Evolutionary conservation across 495 filamentous ascomycete species (phyloP), one percentile per base, ranked within the genome.

Genomic region (Endocarpon pusillum): DNA sequence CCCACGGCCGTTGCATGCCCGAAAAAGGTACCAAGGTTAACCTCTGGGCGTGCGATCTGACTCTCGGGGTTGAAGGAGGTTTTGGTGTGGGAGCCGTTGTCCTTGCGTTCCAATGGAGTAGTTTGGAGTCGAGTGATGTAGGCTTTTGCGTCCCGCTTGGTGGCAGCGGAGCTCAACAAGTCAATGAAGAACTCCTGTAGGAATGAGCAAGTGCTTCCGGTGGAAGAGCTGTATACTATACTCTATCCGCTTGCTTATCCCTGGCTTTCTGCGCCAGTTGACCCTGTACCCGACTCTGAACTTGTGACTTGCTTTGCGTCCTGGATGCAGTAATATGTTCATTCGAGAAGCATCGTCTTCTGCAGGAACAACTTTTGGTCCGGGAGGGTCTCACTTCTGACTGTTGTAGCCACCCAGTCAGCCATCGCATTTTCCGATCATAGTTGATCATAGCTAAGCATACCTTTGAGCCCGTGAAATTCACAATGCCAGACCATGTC

Each of bases 121-220:
- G 4, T n/a, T 40, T 45, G 30, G 52, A 89, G 83, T 21, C 75
- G 81, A 36, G 83, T 71, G 6, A 94, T 61, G 46, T 93, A 94
- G 6, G 78, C 73, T 52, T 77, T 82, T 28, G 85, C 87, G 54
- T 94, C 86, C 35, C 86, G 74, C 53, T 81, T 87, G 1, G 87
- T 94, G 1, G 84, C 74, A 3, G 83, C 78, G 9, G 86, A 81
- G 43, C 69, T 76, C 15, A 94, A 61, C 4, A 94, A 64, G 19
- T 81, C 84, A 7, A 87, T 64, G 42, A 84, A 76, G 42, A 89
- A 75, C 54, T 87, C 80, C 82, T 89, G 10, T 39, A 35, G 32
- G 7, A 20, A 9, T 10, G 14, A 32, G 9, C 11, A 29, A 22
- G 22, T 38, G 28, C 2, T 3, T 11, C 17, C 12, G 21, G 19